Percentiles rank a stretch among this genome's conserved stretches.
These are phyloP conservation scores for Fusarium sp. DNA, from an alignment of 2,329 filamentous ascomycete genomes.

Conservation along the genomic window DNA sequence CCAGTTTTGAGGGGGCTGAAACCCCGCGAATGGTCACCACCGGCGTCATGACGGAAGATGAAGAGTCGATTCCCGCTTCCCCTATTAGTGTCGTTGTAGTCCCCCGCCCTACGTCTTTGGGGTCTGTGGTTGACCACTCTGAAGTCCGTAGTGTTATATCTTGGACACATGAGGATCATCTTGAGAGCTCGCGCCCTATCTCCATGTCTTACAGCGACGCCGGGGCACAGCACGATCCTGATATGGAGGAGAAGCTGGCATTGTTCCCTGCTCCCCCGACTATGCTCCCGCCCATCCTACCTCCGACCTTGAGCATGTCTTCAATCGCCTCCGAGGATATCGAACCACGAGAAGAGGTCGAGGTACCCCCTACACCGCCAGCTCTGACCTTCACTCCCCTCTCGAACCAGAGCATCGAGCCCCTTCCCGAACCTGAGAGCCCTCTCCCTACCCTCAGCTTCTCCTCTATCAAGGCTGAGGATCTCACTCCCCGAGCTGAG, in stretches of 20 bases:
- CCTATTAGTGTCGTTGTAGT: conserved; percentile 43
- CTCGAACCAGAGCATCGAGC: conserved; percentile 53
- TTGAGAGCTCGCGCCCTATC: conserved; percentile 52
- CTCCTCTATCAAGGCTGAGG: conserved; percentile 52
- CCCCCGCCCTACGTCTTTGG: conserved; percentile 54
- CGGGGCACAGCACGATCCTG: conserved; percentile 61
- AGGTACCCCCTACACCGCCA: conserved; percentile 44
- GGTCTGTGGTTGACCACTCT: conserved; percentile 51
- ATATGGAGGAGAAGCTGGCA: conserved; percentile 63
- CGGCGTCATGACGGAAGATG: conserved; percentile 20
- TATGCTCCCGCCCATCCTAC: conserved; percentile 48
- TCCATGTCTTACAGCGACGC: conserved; percentile 66
- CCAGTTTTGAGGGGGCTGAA: conserved; percentile 19
- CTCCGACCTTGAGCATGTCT: conserved; percentile 56
- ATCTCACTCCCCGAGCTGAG: conserved; percentile 43
- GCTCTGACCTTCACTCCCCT: conserved; percentile 48
- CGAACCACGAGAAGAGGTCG: conserved; percentile 54
- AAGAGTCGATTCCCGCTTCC: conserved; percentile 33
- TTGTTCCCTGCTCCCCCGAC: conserved; percentile 66
- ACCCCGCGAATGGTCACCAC: conserved; percentile 14
- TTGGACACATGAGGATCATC: conserved; percentile 43
- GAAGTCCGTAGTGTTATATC: conserved; percentile 36
- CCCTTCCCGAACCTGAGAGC: conserved; percentile 49
- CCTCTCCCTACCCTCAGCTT: conserved; percentile 50
- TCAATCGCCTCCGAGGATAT: conserved; percentile 57